Evolutionary conservation across 768 basidiomycete genomes (phyloP).

Genomic region (Filobasidium floriforme): DNA sequence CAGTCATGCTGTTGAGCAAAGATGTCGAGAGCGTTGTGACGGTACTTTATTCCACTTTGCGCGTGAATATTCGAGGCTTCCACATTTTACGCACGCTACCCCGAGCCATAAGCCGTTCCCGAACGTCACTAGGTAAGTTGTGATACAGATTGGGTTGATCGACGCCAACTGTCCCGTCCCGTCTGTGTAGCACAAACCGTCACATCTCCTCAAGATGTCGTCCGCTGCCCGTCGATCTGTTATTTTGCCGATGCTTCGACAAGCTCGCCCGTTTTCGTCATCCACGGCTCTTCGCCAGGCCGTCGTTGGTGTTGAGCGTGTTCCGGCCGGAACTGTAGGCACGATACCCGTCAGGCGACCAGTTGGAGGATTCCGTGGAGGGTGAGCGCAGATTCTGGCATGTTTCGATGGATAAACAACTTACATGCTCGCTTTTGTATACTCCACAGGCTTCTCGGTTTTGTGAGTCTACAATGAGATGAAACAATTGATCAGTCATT

Average conservation of each 20-base stretch:
- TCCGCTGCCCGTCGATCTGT: background rate
- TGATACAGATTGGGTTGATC: background rate
- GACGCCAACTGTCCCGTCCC: background rate
- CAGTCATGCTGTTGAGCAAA: too few species aligned
- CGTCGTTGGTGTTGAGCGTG: slow-evolving; percentile 7
- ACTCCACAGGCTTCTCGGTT: slow-evolving; percentile 30
- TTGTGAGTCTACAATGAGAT: slow-evolving; percentile 25
- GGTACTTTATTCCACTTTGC: background rate
- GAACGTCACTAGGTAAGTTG: background rate
- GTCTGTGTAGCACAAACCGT: background rate
- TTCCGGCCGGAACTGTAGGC: slow-evolving; percentile 28
- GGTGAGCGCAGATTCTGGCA: slow-evolving; percentile 25
- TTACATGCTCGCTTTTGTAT: background rate
- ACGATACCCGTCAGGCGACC: slow-evolving; percentile 27
- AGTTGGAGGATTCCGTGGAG: slow-evolving; percentile 34
- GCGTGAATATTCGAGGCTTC: background rate
- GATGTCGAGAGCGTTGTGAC: too few species aligned
- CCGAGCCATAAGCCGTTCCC: background rate
- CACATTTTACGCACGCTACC: background rate
- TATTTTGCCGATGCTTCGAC: background rate
- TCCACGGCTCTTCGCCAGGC: background rate
- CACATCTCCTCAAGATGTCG: background rate
- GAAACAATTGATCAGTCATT: background rate
- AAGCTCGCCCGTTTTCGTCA: background rate
- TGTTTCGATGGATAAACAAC: background rate